Evolutionary conservation across 345 rosid species (phyloP).

Genomic region (Crucihimalaya himalaica): DNA sequence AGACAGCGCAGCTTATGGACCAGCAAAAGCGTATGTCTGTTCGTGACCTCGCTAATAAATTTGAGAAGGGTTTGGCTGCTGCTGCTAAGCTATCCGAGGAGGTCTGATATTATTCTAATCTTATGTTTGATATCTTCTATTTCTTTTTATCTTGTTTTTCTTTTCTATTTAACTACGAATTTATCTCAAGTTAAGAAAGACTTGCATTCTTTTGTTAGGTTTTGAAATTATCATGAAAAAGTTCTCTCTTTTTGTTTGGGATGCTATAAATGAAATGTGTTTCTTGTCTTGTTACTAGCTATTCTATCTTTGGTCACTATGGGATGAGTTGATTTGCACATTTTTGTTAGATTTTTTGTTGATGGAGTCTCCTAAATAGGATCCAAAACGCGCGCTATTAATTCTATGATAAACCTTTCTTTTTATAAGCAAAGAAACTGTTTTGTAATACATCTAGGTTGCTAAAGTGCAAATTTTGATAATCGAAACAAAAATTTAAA

Average conservation of each 20-base stretch:
- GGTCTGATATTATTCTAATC: constrained; percentile 43
- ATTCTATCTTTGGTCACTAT: not conserved
- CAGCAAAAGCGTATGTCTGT: constrained; percentile 97
- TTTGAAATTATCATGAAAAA: not conserved
- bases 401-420: not conserved
- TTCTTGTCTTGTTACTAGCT: not conserved
- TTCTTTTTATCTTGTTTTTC: not conserved
- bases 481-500: not conserved
- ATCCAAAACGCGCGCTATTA: not conserved
- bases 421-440: not conserved
- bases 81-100: constrained; percentile 96
- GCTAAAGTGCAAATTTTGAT: not conserved
- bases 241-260: not conserved
- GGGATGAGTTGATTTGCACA: not conserved
- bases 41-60: constrained; percentile 91
- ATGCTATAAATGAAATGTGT: not conserved
- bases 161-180: not conserved
- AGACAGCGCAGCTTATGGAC: constrained; percentile 83
- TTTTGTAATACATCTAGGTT: not conserved
- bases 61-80: constrained; percentile 92
- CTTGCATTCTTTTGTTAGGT: not conserved
- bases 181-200: not conserved
- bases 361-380: not conserved
- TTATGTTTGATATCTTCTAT: not conserved
- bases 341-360: not conserved